These are phyloP conservation scores for Backusella westeae DNA, from an alignment of 192 early-diverging fungal species.

Conservation along the genomic window DNA sequence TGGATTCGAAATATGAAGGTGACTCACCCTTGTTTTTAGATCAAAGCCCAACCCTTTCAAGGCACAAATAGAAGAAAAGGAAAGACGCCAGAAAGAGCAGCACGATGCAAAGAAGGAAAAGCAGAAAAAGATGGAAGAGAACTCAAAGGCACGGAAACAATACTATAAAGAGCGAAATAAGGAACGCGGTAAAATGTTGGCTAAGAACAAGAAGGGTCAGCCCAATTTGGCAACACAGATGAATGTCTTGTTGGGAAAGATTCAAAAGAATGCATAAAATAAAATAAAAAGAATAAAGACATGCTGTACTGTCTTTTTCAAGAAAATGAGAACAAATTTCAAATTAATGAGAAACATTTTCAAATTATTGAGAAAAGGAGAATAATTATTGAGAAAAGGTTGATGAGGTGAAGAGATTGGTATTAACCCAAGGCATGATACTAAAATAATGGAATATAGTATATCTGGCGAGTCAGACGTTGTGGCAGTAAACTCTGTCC, in stretches of 20 bases:
- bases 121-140: constrained; percentile 13
- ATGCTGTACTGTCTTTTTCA: no score
- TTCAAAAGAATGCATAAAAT: constrained; percentile 22
- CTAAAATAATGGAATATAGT: no score
- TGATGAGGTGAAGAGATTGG: no score
- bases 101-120: constrained; percentile 17
- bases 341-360: no score
- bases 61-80: constrained; percentile 15
- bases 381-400: no score
- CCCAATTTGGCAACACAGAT: constrained; percentile 38
- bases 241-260: constrained; percentile 30
- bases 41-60: constrained; percentile 38
- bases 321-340: no score
- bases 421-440: no score
- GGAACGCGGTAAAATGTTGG: constrained; percentile 34
- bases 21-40: neutral
- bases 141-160: constrained; percentile 22
- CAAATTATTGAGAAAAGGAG: no score
- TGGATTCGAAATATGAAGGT: neutral
- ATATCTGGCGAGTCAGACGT: no score
- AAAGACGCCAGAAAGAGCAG: constrained; percentile 11
- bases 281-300: constrained; percentile 12
- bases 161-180: constrained; percentile 35
- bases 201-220: constrained; percentile 32
- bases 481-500: no score